A percentile compares a stretch with the other conserved stretches of the same genome.
Conservation (phyloP, 371 early-diverging fungal species). For the Mortierella sp. region DNA sequence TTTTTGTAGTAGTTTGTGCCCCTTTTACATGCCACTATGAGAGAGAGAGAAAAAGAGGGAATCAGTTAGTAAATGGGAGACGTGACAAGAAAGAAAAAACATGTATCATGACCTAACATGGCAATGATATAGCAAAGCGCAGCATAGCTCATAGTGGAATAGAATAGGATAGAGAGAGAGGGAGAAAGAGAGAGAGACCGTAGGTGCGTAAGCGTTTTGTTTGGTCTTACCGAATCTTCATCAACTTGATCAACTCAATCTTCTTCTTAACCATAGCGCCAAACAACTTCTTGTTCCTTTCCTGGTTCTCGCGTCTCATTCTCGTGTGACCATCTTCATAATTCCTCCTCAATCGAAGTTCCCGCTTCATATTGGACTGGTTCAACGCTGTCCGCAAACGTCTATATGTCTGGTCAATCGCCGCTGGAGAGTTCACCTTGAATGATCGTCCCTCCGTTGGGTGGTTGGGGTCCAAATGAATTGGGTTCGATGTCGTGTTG, state of each 20-base stretch:
- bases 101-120: neutral
- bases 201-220: no score
- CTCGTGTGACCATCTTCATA: slow-evolving; percentile 45
- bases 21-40: slow-evolving; percentile 38
- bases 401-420: slow-evolving; percentile 40
- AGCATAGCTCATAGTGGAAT: no score
- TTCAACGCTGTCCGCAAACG: slow-evolving; percentile 37
- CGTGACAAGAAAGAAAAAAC: neutral
- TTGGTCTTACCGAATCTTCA: slow-evolving; percentile 55
- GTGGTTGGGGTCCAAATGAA: slow-evolving; percentile 45
- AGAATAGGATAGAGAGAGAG: slow-evolving; percentile 6
- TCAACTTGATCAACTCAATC: slow-evolving; percentile 55
- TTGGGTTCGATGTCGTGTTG: slow-evolving; percentile 54
- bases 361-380: slow-evolving; percentile 55
- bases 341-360: slow-evolving; percentile 40
- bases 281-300: slow-evolving; percentile 53
- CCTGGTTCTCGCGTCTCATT: slow-evolving; percentile 54
- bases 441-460: slow-evolving; percentile 49
- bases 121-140: neutral
- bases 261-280: slow-evolving; percentile 56
- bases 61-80: neutral
- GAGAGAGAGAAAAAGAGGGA: neutral
- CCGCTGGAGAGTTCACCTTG: slow-evolving; percentile 22
- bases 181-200: no score
- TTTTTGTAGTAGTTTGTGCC: neutral